Evolutionary conservation across 192 early-diverging fungal species (phyloP), one percentile per base, ranked within the genome.

Genomic region (Radiomyces spectabilis): DNA sequence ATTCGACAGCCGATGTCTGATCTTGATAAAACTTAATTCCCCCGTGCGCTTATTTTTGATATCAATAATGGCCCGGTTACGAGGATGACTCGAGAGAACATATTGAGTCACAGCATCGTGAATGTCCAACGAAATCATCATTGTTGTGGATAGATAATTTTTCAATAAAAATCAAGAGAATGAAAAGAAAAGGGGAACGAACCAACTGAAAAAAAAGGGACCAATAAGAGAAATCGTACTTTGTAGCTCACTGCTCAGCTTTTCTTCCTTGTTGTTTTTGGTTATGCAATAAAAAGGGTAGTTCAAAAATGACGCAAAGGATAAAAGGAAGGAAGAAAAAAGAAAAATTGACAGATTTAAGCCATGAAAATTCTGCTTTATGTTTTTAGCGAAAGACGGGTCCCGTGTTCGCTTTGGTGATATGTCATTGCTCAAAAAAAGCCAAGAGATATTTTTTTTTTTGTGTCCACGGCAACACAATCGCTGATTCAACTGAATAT

Each of bases 61-160:
- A 27, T 57, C 55, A 27, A 57, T 38, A 33, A 47, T 33, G 21
- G 43, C 33, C 35, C 44, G 55, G 24, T 57, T 57, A 13, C 44
- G 27, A 24, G 55, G 44, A 44, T 57, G 42, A 6, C 46, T 24
- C 30, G 15, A n/a, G 13, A 48, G 24, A 0, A 27, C 30, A 12
- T 26, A 48, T 27, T 48, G 29, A 18, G 9, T 48, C 10, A 48
- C 46, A 9, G 46, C 5, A 30, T 48, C 46, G n/a, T n/a, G n/a
- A n/a, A n/a, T n/a, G 13, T 48, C 46, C 5, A 48, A 15, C 15
- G 46, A 30, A 29, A 48, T 15, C 46, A 48, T 48, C 12, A 44
- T 6, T 10, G n/a, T n/a, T n/a, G n/a, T n/a, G 7, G 24, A 41
- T 32, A 49, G 30, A 15, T 16, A 49, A 49, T 44, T 44, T 24